Evolutionary conservation across 116 monocot species (phyloP), one percentile per base, ranked within the genome.

Genomic region (Cymodocea nodosa): DNA sequence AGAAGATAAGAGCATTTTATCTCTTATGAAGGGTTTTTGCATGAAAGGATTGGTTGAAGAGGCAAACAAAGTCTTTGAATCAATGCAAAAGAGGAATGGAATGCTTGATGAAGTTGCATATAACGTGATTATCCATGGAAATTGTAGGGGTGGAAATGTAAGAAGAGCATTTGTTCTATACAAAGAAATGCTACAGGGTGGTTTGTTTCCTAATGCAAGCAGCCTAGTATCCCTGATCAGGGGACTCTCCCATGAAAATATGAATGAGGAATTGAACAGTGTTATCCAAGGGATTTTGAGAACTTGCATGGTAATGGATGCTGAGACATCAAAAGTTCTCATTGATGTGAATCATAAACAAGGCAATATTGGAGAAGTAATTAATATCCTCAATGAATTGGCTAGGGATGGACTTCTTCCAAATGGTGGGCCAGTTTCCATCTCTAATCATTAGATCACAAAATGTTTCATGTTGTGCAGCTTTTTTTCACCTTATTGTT

Each of bases 101-200:
- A 70, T 62, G 49, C 72, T 67, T 56, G 68, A 72, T 17, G 77
- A 72, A 23, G 62, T 56, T 56, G 72, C 66, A 36, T 77, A 72
- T 56, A 72, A 72, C 63, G 57, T 72, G n/a, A 72, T 77, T 2
- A 77, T 77, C 23, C 77, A 77, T 72, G 77, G 77, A 19, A 66
- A 68, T 57, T 77, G 77, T 58, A 64, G 72, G 35, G 68, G 48
- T 25, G 72, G 77, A 65, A 72, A 77, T 63, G 68, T 72, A 50
- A 66, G 51, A 39, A 61, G 35, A 19, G 77, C 77, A 35, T 66
- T 68, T 73, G 37, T 4, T 73, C 24, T 77, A 34, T 77, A 72
- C 35, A 68, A 64, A 8, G 63, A 68, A 23, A 77, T 77, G 77
- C 23, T 63, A 22, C 18, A 57, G 25, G 55, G 51, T 49, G 68